Conservation (phyloP, 495 filamentous ascomycete species). For the Penicillium flavigenum region DNA sequence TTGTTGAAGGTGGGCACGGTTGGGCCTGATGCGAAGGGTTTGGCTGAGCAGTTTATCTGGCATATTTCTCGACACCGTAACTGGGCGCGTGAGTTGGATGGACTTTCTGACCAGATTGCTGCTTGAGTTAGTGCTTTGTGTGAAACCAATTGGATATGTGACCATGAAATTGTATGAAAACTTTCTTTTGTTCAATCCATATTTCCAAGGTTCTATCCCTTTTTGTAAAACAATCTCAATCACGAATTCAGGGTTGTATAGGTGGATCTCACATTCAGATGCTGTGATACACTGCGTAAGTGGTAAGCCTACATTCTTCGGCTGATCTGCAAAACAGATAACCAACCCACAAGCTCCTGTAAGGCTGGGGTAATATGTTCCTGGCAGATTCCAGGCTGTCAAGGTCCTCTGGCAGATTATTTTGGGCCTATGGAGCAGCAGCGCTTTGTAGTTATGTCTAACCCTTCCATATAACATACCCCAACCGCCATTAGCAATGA, state of each 20-base stretch:
- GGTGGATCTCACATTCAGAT: constrained; percentile 1
- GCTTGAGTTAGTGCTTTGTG: constrained; percentile 22
- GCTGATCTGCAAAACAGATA: not conserved
- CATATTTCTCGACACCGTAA: constrained; percentile 67
- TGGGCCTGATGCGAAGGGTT: constrained; percentile 54
- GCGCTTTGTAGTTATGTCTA: not conserved
- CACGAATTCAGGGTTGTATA: not conserved
- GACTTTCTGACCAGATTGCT: constrained; percentile 48
- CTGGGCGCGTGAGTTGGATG: constrained; percentile 71
- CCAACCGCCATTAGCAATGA: not conserved
- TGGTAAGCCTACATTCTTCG: constrained; percentile 17
- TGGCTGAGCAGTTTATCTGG: constrained; percentile 65
- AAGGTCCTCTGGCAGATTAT: not conserved
- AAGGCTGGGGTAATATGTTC: constrained; percentile 11
- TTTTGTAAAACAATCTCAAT: not conserved
- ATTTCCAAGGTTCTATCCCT: not conserved
- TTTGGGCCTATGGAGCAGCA: not conserved
- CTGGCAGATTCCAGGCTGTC: not conserved
- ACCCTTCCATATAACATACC: not conserved
- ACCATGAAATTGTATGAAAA: constrained; percentile 3
- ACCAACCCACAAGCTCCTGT: not conserved
- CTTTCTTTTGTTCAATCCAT: not conserved
- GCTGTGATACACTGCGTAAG: constrained; percentile 3
- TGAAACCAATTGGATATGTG: constrained; percentile 5
- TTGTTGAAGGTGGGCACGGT: constrained; percentile 33